Base-by-base conservation (phyloP, 2,329 filamentous ascomycete species). In the Fusarium falciforme region DNA sequence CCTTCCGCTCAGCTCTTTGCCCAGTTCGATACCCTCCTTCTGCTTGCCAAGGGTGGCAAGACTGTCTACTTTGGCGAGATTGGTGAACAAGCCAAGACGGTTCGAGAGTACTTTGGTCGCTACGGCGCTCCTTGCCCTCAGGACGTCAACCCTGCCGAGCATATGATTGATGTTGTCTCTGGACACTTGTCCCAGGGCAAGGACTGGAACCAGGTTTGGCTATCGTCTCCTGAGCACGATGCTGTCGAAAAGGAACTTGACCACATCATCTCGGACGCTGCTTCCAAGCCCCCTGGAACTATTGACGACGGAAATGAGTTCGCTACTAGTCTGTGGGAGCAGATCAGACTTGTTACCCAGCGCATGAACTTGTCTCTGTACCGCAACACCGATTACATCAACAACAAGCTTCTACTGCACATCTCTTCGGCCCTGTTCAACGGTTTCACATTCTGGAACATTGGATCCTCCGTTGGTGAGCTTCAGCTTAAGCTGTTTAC, bases 181-280 rank as follows among this genome's bases (percentile, higher is more conserved):
- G 88, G 89, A 0, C 79, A 82, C 38, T 77, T 87, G 1, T 86
- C 85, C 0, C 84, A 82, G 62, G 82, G 76, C 76, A 85, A 72
- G 49, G 88, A 93, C 78, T 94, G 91, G 92, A 92, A 91, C 78
- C 85, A 93, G 40, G 88, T 93, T 72, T 94, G 93, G 93, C 84
- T 87, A 20, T 86, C 86, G n/a, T 94, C 90, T 0, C 84, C 89
- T 1, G 87, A 93, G 76, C 87, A 90, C 71, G 82, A 85, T 0
- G 81, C 84, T 5, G 83, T 93, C 40, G 82, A 89, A 17, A 80
- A 86, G 11, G 90, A 94, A 74, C 93, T 95, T 6, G 88, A 93
- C 47, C 82, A 82, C 3, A 89, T 94, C 71, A 88, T 91, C 70
- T 78, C 84, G 2, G 87, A 89, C 5, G 89, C 92, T 0, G 85